Conservation (phyloP, 2,329 filamentous ascomycete species). For the Cercospora zeae-maydis region DNA sequence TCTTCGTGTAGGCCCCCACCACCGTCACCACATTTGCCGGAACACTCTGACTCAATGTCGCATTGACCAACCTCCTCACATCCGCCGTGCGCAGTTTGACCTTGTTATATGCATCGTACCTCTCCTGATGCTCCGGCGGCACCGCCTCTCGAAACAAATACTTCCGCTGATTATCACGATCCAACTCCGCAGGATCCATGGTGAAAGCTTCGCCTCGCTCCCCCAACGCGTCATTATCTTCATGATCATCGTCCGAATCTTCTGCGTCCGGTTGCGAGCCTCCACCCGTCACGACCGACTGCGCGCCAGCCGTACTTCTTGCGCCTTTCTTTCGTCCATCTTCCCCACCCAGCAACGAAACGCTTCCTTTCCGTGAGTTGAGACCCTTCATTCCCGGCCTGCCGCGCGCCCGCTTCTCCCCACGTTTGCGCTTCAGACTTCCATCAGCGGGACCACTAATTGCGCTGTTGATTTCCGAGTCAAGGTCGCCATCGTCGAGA, state of each 20-base stretch:
- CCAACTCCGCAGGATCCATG: constrained; percentile 27
- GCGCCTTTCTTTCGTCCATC: constrained; percentile 29
- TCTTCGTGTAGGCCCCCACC: constrained; percentile 72
- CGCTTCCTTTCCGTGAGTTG: constrained; percentile 20
- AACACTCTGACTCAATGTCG: constrained; percentile 75
- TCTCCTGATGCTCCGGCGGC: constrained; percentile 62
- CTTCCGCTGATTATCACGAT: constrained; percentile 25
- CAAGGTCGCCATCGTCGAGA: constrained; percentile 33
- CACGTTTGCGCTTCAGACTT: constrained; percentile 30
- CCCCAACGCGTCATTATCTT: constrained; percentile 58
- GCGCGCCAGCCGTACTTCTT: constrained; percentile 30
- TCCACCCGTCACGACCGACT: constrained; percentile 29
- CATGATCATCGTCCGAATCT: constrained; percentile 47
- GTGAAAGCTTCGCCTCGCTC: constrained; percentile 45
- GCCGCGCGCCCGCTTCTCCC: constrained; percentile 28
- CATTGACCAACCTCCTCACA: constrained; percentile 73
- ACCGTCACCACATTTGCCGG: constrained; percentile 69
- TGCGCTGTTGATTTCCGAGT: constrained; percentile 36
- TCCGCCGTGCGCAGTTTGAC: constrained; percentile 65
- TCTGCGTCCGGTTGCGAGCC: constrained; percentile 37
- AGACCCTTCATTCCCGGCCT: constrained; percentile 23
- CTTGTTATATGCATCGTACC: constrained; percentile 68
- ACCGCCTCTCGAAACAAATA: constrained; percentile 43
- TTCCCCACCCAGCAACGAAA: constrained; percentile 34
- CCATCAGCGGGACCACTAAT: constrained; percentile 41